These are phyloP conservation scores for Orbilia oligospora DNA, from an alignment of 2,329 filamentous ascomycete genomes.

Conservation along the genomic window DNA sequence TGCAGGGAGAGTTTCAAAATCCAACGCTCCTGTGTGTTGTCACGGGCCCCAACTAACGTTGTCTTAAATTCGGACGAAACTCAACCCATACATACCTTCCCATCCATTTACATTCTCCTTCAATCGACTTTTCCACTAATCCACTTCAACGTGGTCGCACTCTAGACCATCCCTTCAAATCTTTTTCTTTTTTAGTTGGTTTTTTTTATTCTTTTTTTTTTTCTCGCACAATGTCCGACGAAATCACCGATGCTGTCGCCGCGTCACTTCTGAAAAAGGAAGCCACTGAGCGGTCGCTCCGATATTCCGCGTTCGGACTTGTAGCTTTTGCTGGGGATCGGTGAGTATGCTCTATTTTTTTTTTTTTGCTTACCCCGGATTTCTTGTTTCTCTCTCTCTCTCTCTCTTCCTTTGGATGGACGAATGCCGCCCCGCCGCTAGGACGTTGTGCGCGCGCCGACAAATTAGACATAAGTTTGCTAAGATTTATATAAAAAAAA, in stretches of 20 bases:
- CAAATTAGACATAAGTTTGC: not conserved
- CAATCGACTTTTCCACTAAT: constrained; percentile 6
- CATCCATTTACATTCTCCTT: not conserved
- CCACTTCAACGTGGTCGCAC: constrained; percentile 17
- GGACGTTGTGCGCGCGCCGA: not conserved
- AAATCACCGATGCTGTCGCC: constrained; percentile 81
- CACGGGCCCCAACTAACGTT: not conserved
- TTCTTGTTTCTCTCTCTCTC: too few species aligned
- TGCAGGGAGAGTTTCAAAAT: not conserved
- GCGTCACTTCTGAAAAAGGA: constrained; percentile 84
- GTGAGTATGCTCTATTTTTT: constrained; percentile 66
- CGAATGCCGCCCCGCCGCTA: not conserved
- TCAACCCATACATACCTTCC: not conserved
- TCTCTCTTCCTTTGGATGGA: not conserved
- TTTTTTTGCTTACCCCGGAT: constrained; percentile 49
- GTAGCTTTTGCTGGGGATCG: constrained; percentile 75
- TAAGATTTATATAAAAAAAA: constrained; percentile 6
- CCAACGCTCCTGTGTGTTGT: constrained; percentile 13
- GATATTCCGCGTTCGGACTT: constrained; percentile 81
- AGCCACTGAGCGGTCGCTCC: constrained; percentile 79
- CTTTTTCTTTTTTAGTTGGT: too few species aligned
- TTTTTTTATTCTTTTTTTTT: not conserved
- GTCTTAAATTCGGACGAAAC: constrained; percentile 21
- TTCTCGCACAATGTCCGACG: constrained; percentile 43
- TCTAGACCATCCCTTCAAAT: too few species aligned